Percentiles rank a stretch among this genome's conserved stretches.
phyloP scores from a whole-genome alignment of 352 stramenopile species.

The Globisporangium nodosum region DNA sequence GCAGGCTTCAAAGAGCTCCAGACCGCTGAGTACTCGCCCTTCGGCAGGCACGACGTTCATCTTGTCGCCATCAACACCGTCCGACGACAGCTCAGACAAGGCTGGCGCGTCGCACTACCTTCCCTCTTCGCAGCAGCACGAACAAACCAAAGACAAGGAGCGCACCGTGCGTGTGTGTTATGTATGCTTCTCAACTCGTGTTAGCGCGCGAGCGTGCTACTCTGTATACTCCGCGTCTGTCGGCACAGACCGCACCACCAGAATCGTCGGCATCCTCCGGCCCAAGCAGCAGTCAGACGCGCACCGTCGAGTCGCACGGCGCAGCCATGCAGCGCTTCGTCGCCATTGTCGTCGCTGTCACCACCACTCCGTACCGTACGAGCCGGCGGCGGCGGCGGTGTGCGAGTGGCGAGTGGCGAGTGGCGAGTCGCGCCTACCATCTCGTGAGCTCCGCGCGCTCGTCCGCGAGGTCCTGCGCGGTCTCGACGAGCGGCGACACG shows the following conservation, averaged over 20 bases:
- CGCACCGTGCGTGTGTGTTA: background rate
- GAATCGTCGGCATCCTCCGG: constrained; percentile 2
- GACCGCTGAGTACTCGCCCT: too few relatives aligned
- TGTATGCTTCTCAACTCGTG: constrained; percentile 3
- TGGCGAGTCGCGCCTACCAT: constrained; percentile 39
- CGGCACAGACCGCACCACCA: constrained; percentile 2
- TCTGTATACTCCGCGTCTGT: background rate
- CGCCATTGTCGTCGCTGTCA: background rate
- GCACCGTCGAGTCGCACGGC: too few relatives aligned
- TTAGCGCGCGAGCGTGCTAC: constrained; percentile 1
- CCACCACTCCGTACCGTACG: background rate
- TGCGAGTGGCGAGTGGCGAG: background rate
- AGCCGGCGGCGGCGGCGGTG: too few relatives aligned
- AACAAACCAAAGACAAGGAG: too few relatives aligned
- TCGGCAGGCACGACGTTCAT: too few relatives aligned
- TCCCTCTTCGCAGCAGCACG: too few relatives aligned
- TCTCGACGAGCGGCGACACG: constrained; percentile 47
- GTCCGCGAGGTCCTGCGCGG: constrained; percentile 51
- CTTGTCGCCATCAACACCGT: too few relatives aligned
- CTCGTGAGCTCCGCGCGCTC: constrained; percentile 78
- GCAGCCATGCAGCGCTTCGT: background rate
- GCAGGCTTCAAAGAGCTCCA: too few relatives aligned
- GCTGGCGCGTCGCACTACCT: too few relatives aligned
- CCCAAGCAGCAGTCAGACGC: background rate
- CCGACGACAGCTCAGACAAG: too few relatives aligned